These are phyloP conservation scores for Alternaria tenuissima DNA, from an alignment of 2,329 filamentous ascomycete species.

Conservation along the genomic window DNA sequence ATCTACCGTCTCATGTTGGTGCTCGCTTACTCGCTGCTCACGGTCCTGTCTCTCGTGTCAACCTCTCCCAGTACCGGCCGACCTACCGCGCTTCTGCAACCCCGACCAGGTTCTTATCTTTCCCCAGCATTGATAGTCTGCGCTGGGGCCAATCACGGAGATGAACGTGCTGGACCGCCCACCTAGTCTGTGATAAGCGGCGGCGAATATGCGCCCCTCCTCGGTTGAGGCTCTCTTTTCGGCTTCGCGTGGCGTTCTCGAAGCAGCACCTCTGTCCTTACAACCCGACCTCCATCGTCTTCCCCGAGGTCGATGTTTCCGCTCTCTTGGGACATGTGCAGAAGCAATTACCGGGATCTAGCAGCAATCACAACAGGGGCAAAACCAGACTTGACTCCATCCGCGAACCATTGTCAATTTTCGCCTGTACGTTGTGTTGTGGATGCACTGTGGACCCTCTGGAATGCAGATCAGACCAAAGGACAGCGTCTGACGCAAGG, in stretches of 20 bases:
- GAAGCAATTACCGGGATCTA: neutral
- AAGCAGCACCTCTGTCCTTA: conserved; percentile 29
- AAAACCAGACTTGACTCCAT: neutral
- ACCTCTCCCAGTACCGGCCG: conserved; percentile 22
- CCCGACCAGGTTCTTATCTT: conserved; percentile 43
- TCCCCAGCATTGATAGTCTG: conserved; percentile 34
- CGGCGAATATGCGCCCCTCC: conserved; percentile 46
- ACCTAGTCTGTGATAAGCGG: conserved; percentile 45
- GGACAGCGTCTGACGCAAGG: conserved; percentile 16
- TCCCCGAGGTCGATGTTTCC: conserved; percentile 29
- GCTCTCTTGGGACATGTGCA: conserved; percentile 9
- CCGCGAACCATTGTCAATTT: neutral
- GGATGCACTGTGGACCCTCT: conserved; percentile 12
- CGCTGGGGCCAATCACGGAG: conserved; percentile 25
- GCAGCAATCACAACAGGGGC: conserved; percentile 2
- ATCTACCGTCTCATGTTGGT: conserved; percentile 20
- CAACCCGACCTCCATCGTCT: conserved; percentile 38
- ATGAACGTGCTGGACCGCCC: conserved; percentile 21
- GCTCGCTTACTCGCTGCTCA: conserved; percentile 33
- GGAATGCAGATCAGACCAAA: conserved; percentile 25
- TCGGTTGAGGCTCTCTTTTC: conserved; percentile 45
- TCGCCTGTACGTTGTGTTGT: neutral
- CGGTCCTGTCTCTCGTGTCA: conserved; percentile 26
- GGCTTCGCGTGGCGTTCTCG: conserved; percentile 42
- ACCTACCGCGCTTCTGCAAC: conserved; percentile 33